Conservation (phyloP, 2,329 filamentous ascomycete genomes). For the Alternaria solani region DNA sequence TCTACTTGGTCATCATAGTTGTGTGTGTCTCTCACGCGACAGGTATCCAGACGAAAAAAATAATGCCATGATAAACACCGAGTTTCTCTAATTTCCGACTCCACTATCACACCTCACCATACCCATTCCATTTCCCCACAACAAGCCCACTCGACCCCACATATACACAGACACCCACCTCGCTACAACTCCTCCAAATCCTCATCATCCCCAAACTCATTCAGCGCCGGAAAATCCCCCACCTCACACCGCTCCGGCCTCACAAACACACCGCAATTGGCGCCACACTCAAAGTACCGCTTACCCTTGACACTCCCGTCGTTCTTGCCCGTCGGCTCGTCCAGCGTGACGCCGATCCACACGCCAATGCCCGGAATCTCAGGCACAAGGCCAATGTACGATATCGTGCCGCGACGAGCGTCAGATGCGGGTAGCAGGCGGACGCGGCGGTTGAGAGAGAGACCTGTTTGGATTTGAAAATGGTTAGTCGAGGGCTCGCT, state of each 20-base stretch:
- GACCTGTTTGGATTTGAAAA: slow-evolving; percentile 23
- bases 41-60: too few species aligned
- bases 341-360: slow-evolving; percentile 78
- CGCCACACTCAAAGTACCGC: slow-evolving; percentile 73
- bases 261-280: slow-evolving; percentile 81
- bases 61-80: too few species aligned
- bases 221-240: slow-evolving; percentile 70
- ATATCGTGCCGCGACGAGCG: slow-evolving; percentile 71
- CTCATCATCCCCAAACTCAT: slow-evolving; percentile 57
- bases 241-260: slow-evolving; percentile 79
- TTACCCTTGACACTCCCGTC: slow-evolving; percentile 74
- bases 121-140: too few species aligned
- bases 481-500: too few species aligned
- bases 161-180: too few species aligned
- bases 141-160: too few species aligned
- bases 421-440: slow-evolving; percentile 68
- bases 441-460: slow-evolving; percentile 39
- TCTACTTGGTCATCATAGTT: too few species aligned
- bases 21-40: too few species aligned
- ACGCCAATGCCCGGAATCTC: slow-evolving; percentile 71
- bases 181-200: slow-evolving; percentile 64
- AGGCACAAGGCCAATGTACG: slow-evolving; percentile 75
- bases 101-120: too few species aligned
- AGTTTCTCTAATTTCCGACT: too few species aligned
- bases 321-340: slow-evolving; percentile 84